Base-by-base conservation (phyloP, 768 basidiomycete species). In the Nidularia pulvinata region DNA sequence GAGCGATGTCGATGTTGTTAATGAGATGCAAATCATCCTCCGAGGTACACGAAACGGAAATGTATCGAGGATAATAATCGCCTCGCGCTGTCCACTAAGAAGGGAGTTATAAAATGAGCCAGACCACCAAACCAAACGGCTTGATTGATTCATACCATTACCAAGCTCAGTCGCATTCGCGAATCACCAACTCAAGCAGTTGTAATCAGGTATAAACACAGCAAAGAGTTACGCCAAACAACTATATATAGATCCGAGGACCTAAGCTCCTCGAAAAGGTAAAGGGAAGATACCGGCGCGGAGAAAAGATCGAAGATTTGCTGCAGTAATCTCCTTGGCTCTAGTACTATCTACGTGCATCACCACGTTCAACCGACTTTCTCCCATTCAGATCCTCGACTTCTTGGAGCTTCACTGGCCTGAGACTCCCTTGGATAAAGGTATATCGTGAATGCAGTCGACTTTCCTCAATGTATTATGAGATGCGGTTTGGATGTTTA, bases 191-290 rank as follows among this genome's bases (percentile, higher is more conserved):
- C 25, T 30, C 25, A 30, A 30, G 25, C 25, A 4, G 25, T 30
- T 30, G 25, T 30, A 30, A 30, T 30, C 25, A 30, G 25, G 25
- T 30, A 30, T 30, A 30, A 30, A 30, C 25, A n/a, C 9, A 50
- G 42, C 32, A 30, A 53, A 44, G 49, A 43, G 19, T 19, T 19
- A 19, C 19, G 25, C 14, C 33, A 10, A 37, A 48, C 16, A 4
- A 48, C 47, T 59, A 62, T 57, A 60, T 56, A 60, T 63, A 59
- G 63, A 35, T 51, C 61, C 67, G 63, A 68, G 65, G 65, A 65
- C 13, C 32, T 19, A 13, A 11, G 30, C 39, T 42, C 6, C 13
- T 50, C 45, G 36, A 7, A 51, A 39, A 5, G 44, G 54, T 33
- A 36, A 43, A 33, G 7, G 19, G n/a, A 30, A 19, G 1, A 14